Evolutionary conservation across 2,329 filamentous ascomycete species (phyloP).

Genomic region (Fusarium humuli): DNA sequence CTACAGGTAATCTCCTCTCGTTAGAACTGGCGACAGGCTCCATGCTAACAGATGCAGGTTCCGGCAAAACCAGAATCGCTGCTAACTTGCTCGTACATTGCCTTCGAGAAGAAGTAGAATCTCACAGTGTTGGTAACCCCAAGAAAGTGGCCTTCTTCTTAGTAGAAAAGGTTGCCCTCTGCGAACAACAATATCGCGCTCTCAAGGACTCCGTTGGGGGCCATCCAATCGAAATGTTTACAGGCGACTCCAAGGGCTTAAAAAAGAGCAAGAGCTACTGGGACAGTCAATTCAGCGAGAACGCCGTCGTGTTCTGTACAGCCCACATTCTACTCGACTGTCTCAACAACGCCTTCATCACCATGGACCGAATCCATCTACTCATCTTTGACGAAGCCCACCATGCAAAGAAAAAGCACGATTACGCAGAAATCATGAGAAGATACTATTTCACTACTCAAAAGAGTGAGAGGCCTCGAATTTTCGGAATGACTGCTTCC

Average conservation of each 20-base stretch:
- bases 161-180: constrained; percentile 88
- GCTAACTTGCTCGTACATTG: constrained; percentile 83
- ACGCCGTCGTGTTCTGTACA: constrained; percentile 92
- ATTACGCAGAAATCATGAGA: constrained; percentile 90
- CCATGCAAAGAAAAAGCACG: constrained; percentile 93
- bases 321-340: constrained; percentile 86
- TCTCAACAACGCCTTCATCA: constrained; percentile 81
- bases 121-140: constrained; percentile 68
- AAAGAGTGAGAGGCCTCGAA: constrained; percentile 70
- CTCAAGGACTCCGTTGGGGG: constrained; percentile 80
- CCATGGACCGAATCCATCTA: constrained; percentile 85
- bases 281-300: constrained; percentile 65
- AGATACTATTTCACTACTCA: constrained; percentile 77
- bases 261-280: constrained; percentile 60
- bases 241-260: constrained; percentile 72
- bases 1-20: constrained; percentile 71
- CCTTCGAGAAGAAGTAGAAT: constrained; percentile 80
- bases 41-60: constrained; percentile 63
- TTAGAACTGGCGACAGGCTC: too few relatives aligned
- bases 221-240: constrained; percentile 78
- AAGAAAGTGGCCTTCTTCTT: constrained; percentile 86
- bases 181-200: constrained; percentile 89
- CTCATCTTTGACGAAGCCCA: constrained; percentile 97
- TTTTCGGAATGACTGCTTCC: constrained; percentile 97
- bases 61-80: constrained; percentile 96